A percentile compares a stretch with the other conserved stretches of the same genome.
Conservation (phyloP, 2,329 filamentous ascomycete species). For the Ophiostoma australiae region DNA sequence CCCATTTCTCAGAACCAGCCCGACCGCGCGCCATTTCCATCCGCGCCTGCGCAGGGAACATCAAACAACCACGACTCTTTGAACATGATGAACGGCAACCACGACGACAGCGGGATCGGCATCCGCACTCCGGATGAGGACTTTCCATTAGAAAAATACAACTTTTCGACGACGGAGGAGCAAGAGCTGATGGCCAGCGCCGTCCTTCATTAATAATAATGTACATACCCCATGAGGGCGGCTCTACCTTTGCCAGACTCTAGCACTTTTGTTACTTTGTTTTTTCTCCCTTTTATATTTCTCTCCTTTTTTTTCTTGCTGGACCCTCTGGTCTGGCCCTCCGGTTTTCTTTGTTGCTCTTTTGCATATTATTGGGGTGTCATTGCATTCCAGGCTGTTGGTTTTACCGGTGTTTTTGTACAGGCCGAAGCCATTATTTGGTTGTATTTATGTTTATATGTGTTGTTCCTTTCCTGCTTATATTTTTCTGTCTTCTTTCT, state of each 20-base stretch:
- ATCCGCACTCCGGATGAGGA: slow-evolving; percentile 64
- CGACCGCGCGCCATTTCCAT: slow-evolving; percentile 47
- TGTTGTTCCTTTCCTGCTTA: neutral
- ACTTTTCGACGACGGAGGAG: slow-evolving; percentile 31
- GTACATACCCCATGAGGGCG: slow-evolving; percentile 19
- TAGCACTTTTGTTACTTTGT: neutral
- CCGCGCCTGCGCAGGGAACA: slow-evolving; percentile 34
- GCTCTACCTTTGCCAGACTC: neutral
- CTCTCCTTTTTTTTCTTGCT: neutral
- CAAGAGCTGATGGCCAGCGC: slow-evolving; percentile 32
- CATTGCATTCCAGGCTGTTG: slow-evolving; percentile 6
- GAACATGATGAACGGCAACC: slow-evolving; percentile 43
- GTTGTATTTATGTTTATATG: neutral
- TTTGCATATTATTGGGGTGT: slow-evolving; percentile 15
- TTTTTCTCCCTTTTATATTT: neutral
- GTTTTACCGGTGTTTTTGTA: slow-evolving; percentile 4
- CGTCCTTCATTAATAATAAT: slow-evolving; percentile 28
- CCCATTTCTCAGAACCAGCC: slow-evolving; percentile 47
- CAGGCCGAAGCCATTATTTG: slow-evolving; percentile 1
- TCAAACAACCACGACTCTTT: slow-evolving; percentile 40
- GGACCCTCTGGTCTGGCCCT: neutral
- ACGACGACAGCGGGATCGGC: slow-evolving; percentile 72
- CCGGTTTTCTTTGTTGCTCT: neutral
- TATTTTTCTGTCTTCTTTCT: neutral
- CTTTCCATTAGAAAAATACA: slow-evolving; percentile 56